A percentile compares a stretch with the other conserved stretches of the same genome.
Conservation (phyloP, 495 filamentous ascomycete species). For the Saxispiralis lemnorum region DNA sequence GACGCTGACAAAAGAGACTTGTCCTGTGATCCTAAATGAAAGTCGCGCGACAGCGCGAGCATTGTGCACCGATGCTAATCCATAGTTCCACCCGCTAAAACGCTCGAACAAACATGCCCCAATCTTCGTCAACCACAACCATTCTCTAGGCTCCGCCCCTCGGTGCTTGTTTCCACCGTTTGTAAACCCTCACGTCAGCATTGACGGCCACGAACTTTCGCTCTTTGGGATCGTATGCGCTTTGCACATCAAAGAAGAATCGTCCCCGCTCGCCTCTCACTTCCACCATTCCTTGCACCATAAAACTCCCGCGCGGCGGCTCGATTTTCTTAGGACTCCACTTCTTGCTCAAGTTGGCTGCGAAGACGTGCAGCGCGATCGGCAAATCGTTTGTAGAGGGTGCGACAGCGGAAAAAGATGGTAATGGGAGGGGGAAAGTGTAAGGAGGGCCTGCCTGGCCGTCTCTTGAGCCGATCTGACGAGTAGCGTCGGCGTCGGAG, state of each 20-base stretch:
- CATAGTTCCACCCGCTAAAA: not conserved
- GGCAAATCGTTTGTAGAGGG: slow-evolving; percentile 10
- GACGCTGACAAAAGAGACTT: too few relatives aligned
- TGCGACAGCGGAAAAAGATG: not conserved
- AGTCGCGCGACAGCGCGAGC: too few relatives aligned
- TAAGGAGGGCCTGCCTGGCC: too few relatives aligned
- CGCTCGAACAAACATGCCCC: not conserved
- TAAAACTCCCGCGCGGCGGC: slow-evolving; percentile 45
- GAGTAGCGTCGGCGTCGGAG: not conserved
- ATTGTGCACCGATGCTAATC: too few relatives aligned
- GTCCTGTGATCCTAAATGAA: too few relatives aligned
- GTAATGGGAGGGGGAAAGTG: too few relatives aligned
- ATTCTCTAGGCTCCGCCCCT: slow-evolving; percentile 12
- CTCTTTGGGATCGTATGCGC: slow-evolving; percentile 40
- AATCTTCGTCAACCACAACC: too few relatives aligned
- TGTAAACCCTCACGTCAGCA: slow-evolving; percentile 16
- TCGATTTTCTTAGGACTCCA: slow-evolving; percentile 27
- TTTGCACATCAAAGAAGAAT: slow-evolving; percentile 39
- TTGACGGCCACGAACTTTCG: slow-evolving; percentile 17
- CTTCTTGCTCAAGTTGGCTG: slow-evolving; percentile 29
- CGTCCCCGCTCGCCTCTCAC: slow-evolving; percentile 39
- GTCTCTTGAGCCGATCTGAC: too few relatives aligned
- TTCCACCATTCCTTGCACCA: slow-evolving; percentile 48
- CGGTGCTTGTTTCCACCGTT: slow-evolving; percentile 18
- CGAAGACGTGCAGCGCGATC: slow-evolving; percentile 35